Evolutionary conservation across 2,329 filamentous ascomycete species (phyloP), one percentile per base, ranked within the genome.

Genomic region (Penicillium janthinellum): DNA sequence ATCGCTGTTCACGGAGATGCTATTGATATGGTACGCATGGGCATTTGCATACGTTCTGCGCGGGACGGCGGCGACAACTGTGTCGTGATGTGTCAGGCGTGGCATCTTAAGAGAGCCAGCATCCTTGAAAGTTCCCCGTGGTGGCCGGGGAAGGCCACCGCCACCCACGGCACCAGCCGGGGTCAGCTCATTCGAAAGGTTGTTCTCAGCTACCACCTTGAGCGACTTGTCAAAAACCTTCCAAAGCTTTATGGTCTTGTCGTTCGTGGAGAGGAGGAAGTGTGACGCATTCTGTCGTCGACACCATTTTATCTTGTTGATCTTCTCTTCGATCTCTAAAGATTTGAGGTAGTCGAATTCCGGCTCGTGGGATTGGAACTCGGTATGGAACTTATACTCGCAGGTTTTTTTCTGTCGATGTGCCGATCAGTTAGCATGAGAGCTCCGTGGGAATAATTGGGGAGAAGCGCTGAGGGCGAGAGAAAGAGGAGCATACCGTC

Each of bases 271-370:
- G 58, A 99, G 87, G 54, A 99, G 87, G 78, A 96, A 99, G 81
- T 99, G 95, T 57, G 95, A 98, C 63, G 94, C 91, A 83, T 99
- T 99, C 80, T 98, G 94, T 79, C 95, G 89, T 75, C 90, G 89
- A 79, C 95, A 99, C 95, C 95, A 99, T 80, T 98, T 99, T 82
- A 99, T 99, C 84, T 99, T 99, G 86, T 99, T 99, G 85, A 99
- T 99, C 83, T 99, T 99, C 81, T 99, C 95, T 84, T 99, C 95
- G 74, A 99, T 99, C 80, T 99, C 95, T 70, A 99, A 86, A 37
- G 95, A 99, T 81, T 99, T 99, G 67, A 99, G 87, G 78, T 99
- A 99, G 79, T 99, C 95, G 79, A 99, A 99, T 79, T 99, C 95
- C 64, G 95, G 95, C 77, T 99, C 95, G 82, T 99, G 95, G 71